Evolutionary conservation across 306 rosid genomes (phyloP).

Genomic region (Cajanus cajan): DNA sequence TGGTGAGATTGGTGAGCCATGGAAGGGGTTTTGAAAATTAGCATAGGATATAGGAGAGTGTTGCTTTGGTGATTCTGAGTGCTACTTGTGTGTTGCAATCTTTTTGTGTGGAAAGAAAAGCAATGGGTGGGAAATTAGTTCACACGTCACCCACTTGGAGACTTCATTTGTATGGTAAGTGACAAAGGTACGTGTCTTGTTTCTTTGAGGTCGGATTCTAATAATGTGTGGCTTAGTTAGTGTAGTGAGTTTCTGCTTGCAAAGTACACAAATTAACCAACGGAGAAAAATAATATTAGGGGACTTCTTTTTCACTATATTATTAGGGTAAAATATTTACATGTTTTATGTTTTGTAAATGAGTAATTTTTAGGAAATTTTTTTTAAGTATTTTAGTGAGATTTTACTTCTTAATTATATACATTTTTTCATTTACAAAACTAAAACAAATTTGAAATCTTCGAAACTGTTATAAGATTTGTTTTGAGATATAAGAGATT

Average conservation of each 20-base stretch:
- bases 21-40: background rate
- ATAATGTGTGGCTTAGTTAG: conserved; percentile 45
- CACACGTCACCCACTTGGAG: conserved; percentile 64
- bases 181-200: conserved; percentile 72
- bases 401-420: too few species aligned
- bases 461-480: too few species aligned
- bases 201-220: conserved; percentile 26
- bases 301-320: too few species aligned
- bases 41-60: background rate
- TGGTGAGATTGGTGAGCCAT: conserved; percentile 31
- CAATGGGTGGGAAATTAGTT: conserved; percentile 62
- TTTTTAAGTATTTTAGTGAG: too few species aligned
- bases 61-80: conserved; percentile 5
- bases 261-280: background rate
- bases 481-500: too few species aligned
- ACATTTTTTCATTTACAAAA: too few species aligned
- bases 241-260: background rate
- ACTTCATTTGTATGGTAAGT: conserved; percentile 60
- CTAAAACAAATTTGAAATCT: too few species aligned
- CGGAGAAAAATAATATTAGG: too few species aligned
- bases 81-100: background rate
- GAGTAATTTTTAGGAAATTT: too few species aligned
- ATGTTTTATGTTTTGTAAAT: too few species aligned
- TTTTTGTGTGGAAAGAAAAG: conserved; percentile 16
- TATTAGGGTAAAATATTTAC: too few species aligned